Base-by-base conservation (phyloP, 805 yeast species). In the Lipomyces japonicus region DNA sequence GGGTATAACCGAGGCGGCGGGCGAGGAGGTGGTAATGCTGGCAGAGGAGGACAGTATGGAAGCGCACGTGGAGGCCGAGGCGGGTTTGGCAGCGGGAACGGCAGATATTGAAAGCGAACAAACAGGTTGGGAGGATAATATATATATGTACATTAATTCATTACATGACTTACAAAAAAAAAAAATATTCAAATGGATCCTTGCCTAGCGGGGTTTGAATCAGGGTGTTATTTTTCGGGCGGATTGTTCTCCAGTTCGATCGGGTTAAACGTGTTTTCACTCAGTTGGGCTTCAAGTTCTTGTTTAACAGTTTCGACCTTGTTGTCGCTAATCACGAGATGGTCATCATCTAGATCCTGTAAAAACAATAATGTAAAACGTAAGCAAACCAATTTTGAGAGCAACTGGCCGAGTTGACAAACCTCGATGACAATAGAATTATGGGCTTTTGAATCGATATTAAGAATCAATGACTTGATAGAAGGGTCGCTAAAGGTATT, bases 271-370 rank as follows among this genome's bases (percentile, higher is more conserved):
- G 91, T 81, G 64, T 91, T 93, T 66, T 86, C 81, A 1, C 95
- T 81, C 22, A 91, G 71, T 53, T 88, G 68, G 53, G 80, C 70
- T 63, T 86, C 87, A 58, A 91, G 75, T 65, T 91, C 95, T 45
- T 69, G 72, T 60, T 89, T 91, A 42, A 91, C 82, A 62, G 73
- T 81, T 22, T 80, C 82, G 1, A 91, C 86, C 68, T 82, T 85
- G 34, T 79, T 77, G 28, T 83, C 84, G 59, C 86, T 91, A 25
- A 91, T 84, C 53, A 93, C 72, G 18, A 91, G 68, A 67, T 93
- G 97, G 1, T 93, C 86, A 40, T 90, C 97, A 64, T 93, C 97
- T 37, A 91, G 74, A 61, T 93, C 97, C 67, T 84, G 38, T 43
- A 6, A 10, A 26, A 42, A 4, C 36, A n/a, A 14, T 31, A 14